A percentile compares a stretch with the other conserved stretches of the same genome.
Conservation (phyloP, 495 filamentous ascomycete genomes). For the Lichenothelia convexa region DNA sequence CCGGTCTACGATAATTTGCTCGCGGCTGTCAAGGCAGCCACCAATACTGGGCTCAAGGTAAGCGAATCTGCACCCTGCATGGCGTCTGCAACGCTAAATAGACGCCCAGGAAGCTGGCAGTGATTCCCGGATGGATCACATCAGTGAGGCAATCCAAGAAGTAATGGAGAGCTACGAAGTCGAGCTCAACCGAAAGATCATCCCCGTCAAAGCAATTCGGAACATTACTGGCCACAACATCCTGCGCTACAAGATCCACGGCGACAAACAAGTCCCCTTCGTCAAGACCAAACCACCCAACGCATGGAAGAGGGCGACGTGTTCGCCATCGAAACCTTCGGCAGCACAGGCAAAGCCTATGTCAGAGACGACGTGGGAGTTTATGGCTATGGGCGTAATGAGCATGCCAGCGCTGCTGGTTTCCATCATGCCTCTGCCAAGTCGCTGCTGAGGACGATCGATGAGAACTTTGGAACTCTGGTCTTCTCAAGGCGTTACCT, state of each 20-base stretch:
- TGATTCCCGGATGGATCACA: conserved; percentile 59
- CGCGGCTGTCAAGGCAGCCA: conserved; percentile 66
- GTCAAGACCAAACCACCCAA: conserved; percentile 61
- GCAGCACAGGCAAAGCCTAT: conserved; percentile 75
- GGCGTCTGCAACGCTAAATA: conserved; percentile 4
- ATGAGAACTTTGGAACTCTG: conserved; percentile 81
- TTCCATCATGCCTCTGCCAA: conserved; percentile 46
- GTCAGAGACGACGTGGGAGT: conserved; percentile 56
- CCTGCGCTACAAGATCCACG: conserved; percentile 70
- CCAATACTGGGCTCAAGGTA: conserved; percentile 61
- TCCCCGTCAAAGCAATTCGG: conserved; percentile 69
- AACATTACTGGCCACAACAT: conserved; percentile 87
- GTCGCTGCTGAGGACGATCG: conserved; percentile 65
- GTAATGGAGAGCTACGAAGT: conserved; percentile 82
- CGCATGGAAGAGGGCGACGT: conserved; percentile 85
- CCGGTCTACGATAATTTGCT: conserved; percentile 70
- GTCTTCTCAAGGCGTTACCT: conserved; percentile 76
- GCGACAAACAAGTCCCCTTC: conserved; percentile 76
- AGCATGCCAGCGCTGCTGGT: conserved; percentile 45
- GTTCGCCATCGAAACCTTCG: conserved; percentile 89
- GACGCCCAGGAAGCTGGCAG: conserved; percentile 48
- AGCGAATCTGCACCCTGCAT: conserved; percentile 1
- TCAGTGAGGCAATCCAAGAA: conserved; percentile 65
- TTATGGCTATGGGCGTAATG: conserved; percentile 32
- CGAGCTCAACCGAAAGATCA: conserved; percentile 54